Base-by-base conservation (phyloP, 305 asterid species). In the Lippia alba region DNA sequence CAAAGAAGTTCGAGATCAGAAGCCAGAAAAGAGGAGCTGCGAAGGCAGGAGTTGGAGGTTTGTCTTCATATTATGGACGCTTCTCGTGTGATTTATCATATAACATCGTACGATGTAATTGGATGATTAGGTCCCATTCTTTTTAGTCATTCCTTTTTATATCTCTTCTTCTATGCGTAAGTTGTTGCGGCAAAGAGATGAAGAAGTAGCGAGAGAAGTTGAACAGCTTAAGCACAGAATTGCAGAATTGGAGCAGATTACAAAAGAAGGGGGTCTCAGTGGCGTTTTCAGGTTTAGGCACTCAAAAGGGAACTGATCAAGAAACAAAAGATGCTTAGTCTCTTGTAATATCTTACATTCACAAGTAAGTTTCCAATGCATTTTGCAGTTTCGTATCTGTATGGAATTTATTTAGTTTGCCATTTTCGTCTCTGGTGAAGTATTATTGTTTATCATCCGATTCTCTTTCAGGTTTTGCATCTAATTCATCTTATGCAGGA, bases 11-110 rank as follows among this genome's bases (percentile, higher is more conserved):
- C 96, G 66, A 82, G 84, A 80, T 78, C 96, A 74, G 96, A 90
- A 83, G 92, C 96, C 77, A 83, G 88, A 79, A 90, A 90, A 82
- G 96, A 90, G 85, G 95, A 78, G 72, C 58, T 74, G 19, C 91
- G 90, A 33, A 82, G 58, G 74, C 87, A 78, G 61, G 92, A 87
- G 71, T 30, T 90, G 53, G 84, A 88, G 96, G 96, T 88, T 61
- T 64, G 16, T 77, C 44, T 58, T 14, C 46, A 51, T 59, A 56
- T 53, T 58, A 32, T 16, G 11, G 8, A 18, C 17, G n/a, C 19
- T 33, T 41, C 30, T 58, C 34, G 11, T 50, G 48, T 14, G 33
- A 12, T 46, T 46, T 69, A 57, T 45, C 30, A 48, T 54, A 30
- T 56, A 7, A 58, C 56, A 63, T 15, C 5, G 66, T 30, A 39